A percentile compares a stretch with the other conserved stretches of the same genome.
Conservation (phyloP, 2,329 filamentous ascomycete genomes). For the Phialocephala sp. region DNA sequence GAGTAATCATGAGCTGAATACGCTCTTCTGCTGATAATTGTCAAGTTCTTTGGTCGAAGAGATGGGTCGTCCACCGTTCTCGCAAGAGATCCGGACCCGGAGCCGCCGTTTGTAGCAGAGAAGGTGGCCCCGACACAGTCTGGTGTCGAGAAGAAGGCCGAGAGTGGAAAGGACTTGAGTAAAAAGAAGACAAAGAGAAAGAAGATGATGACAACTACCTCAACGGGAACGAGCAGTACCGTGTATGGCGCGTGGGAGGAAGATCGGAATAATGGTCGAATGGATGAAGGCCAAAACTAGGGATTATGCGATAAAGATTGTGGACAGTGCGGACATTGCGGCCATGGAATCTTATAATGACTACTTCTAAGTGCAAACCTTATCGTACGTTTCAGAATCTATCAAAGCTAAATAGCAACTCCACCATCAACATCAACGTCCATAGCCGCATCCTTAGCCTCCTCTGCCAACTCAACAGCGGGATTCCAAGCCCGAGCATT, state of each 20-base stretch:
- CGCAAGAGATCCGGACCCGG: too few species aligned
- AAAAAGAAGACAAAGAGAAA: too few species aligned
- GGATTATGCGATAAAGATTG: constrained; percentile 28
- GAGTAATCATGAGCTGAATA: neutral
- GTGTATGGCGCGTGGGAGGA: constrained; percentile 3
- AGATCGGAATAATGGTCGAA: constrained; percentile 21
- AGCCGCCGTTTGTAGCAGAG: too few species aligned
- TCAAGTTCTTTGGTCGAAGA: neutral
- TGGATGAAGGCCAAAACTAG: constrained; percentile 24
- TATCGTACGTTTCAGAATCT: neutral
- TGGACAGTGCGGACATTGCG: constrained; percentile 28
- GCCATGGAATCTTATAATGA: constrained; percentile 20
- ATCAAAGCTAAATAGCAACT: constrained; percentile 13
- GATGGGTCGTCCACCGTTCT: too few species aligned
- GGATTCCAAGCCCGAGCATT: constrained; percentile 53
- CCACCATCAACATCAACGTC: constrained; percentile 24
- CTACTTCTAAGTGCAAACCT: neutral
- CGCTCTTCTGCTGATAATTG: neutral
- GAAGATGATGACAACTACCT: neutral
- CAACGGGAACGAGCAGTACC: neutral
- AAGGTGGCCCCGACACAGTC: too few species aligned
- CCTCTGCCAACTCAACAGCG: constrained; percentile 27
- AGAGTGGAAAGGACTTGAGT: too few species aligned
- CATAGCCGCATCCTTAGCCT: constrained; percentile 30
- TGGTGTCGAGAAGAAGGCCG: too few species aligned